Base-by-base conservation (phyloP, 2,329 filamentous ascomycete species). In the Xylaria multiplex region DNA sequence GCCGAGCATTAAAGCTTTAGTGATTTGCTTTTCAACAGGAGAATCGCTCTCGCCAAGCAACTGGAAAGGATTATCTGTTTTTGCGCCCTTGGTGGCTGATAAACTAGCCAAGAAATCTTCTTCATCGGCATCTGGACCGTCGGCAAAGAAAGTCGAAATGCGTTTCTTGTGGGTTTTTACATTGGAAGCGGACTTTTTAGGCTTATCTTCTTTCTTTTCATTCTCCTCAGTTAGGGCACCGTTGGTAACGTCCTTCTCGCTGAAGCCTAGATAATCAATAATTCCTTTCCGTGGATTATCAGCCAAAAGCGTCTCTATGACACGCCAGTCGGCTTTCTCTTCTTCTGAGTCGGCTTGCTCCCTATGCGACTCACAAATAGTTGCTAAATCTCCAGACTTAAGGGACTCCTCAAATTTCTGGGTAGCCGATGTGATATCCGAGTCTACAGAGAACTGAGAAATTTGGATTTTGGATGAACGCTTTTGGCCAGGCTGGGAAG, bases 321-420 rank as follows among this genome's bases (percentile, higher is more conserved):
- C 93, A 70, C 91, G 91, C 96, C 96, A 99, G 79, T 98, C 95
- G 3, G 92, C 91, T 83, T 93, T 97, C 77, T 98, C 96, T 71
- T 97, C 93, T 1, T 97, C 94, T 0, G 89, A 92, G 75, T 88
- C 89, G 19, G 94, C 91, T 67, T 89, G 83, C 30, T 89, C 83
- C 68, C 93, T 90, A 76, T 95, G 92, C 24, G 89, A 85, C 75
- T 94, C 89, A 76, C 94, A 97, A 67, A 99, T 92, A 48, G 84
- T 84, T 4, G 86, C 85, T 19, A 99, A 81, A 75, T 98, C 88
- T 27, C 93, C 94, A 62, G 88, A 86, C 74, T 90, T 87, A 64
- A 99, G 82, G 9, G 93, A 90, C 71, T 90, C 88, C 78, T 99
- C 94, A 70, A 99, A 98, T 72, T 90, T 90, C 72, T 95, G 89